Evolutionary conservation across 805 yeast genomes (phyloP), one percentile per base, ranked within the genome.

Genomic region (Ogataea glucozyma): DNA sequence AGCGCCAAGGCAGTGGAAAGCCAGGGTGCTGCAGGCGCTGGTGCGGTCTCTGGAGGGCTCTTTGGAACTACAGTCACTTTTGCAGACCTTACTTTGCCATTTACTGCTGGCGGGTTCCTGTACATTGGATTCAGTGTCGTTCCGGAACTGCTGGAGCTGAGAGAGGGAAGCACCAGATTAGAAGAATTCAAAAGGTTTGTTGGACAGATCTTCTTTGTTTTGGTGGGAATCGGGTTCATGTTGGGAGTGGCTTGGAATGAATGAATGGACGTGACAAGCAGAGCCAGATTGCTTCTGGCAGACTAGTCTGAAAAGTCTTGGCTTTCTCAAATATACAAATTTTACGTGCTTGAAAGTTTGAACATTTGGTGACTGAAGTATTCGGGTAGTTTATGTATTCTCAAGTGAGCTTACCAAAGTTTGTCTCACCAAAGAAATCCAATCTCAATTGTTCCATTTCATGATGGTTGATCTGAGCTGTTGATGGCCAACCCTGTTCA

Each of bases 81-180:
- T 20, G 70, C 72, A 10, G 86, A 79, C 47, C 58, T 76, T 41
- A 73, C 83, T 11, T 63, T 83, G 34, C 89, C 91, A 12, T 75
- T 84, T 56, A 82, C 89, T 1, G 85, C 89, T 1, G 93, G 91
- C 48, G 86, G 87, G 6, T 81, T 85, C 56, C 59, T 85, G 18
- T 85, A 85, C 57, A 81, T 85, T 48, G 87, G 86, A 6, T 82
- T 83, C 17, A 84, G 86, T 33, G 84, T 85, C n/a, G 76, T 85
- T 27, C 91, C 93, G 1, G 88, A 84, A 54, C 60, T 85, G 17
- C 62, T 85, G 33, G 81, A 76, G 53, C 51, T 73, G 3, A 64
- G 62, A 14, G 46, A 49, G 4, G 62, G 60, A 6, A 60, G 65
- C 13, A 52, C 72, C 10, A 69, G 72, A 50, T 39, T 45, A 6